Evolutionary conservation across 805 yeast species (phyloP).

Genomic region (Candida gorgasii): DNA sequence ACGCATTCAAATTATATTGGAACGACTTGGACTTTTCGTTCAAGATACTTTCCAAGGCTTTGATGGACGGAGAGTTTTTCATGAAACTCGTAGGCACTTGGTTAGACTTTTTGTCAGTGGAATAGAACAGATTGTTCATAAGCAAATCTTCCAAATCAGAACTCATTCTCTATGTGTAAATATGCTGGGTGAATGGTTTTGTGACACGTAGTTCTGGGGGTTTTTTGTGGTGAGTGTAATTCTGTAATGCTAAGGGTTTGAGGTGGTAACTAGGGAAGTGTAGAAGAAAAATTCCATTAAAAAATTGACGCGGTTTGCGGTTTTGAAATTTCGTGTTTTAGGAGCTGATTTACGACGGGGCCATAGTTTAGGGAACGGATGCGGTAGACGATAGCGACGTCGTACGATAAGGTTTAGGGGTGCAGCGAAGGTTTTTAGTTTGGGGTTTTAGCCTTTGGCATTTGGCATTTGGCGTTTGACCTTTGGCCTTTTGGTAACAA

Average conservation of each 20-base stretch:
- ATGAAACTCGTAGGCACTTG: slow-evolving; percentile 30
- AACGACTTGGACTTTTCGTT: slow-evolving; percentile 21
- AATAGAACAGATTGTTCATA: slow-evolving; percentile 34
- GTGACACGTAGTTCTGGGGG: too few relatives aligned
- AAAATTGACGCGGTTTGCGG: slow-evolving; percentile 6
- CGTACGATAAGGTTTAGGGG: background rate
- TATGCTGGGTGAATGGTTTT: background rate
- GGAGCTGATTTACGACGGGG: slow-evolving; percentile 5
- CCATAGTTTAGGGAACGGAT: background rate
- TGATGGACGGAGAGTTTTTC: slow-evolving; percentile 42
- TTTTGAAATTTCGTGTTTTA: slow-evolving; percentile 1
- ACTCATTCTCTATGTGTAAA: slow-evolving; percentile 1
- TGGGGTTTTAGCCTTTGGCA: background rate
- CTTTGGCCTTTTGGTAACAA: too few relatives aligned
- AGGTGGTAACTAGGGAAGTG: slow-evolving; percentile 1
- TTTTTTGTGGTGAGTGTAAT: too few relatives aligned
- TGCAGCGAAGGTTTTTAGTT: background rate
- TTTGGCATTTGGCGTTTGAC: too few relatives aligned
- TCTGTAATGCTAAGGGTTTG: background rate
- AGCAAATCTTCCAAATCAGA: slow-evolving; percentile 29
- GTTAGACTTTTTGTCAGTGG: slow-evolving; percentile 22
- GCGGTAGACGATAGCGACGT: too few relatives aligned
- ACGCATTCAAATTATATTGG: slow-evolving; percentile 14
- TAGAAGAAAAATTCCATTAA: background rate
- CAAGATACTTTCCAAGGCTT: slow-evolving; percentile 39